These are phyloP conservation scores for Solanum pinnatisectum DNA, from an alignment of 257 asterid species.

Conservation along the genomic window DNA sequence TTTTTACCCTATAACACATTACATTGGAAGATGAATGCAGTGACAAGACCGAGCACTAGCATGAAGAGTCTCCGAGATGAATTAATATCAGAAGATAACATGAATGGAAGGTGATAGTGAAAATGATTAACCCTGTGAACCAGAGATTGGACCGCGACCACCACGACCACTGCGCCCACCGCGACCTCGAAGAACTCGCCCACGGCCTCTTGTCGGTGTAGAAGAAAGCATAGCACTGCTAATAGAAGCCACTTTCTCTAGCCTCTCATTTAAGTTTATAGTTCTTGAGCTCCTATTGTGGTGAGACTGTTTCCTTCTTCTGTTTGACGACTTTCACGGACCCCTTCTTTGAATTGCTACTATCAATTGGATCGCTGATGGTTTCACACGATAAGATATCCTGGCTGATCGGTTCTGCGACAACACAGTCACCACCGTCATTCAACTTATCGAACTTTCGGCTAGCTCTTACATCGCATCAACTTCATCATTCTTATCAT, in stretches of 20 bases:
- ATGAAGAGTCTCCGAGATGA: conserved; percentile 58
- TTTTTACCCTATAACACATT: conserved; percentile 51
- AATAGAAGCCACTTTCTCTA: conserved; percentile 31
- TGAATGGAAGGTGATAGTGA: background rate
- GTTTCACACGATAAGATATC: too few relatives aligned
- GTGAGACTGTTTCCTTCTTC: conserved; percentile 23
- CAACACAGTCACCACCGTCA: conserved; percentile 30
- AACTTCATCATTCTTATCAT: conserved; percentile 33
- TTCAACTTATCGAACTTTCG: conserved; percentile 28
- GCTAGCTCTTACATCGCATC: conserved; percentile 18
- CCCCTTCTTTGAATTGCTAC: conserved; percentile 41
- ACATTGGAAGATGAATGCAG: conserved; percentile 53
- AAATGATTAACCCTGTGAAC: conserved; percentile 5
- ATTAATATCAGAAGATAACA: conserved; percentile 28
- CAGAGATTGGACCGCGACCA: conserved; percentile 42
- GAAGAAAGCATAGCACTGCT: conserved; percentile 44
- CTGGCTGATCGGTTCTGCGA: too few relatives aligned
- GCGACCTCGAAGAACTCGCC: conserved; percentile 51
- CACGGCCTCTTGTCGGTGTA: conserved; percentile 47
- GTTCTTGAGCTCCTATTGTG: conserved; percentile 41
- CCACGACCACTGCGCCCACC: conserved; percentile 49
- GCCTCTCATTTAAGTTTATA: conserved; percentile 58
- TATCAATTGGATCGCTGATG: conserved; percentile 28
- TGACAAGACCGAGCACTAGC: conserved; percentile 52
- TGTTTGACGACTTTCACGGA: conserved; percentile 4